phyloP scores from a whole-genome alignment of 2,329 filamentous ascomycete genomes.

The Albophoma yamanashiensis region DNA sequence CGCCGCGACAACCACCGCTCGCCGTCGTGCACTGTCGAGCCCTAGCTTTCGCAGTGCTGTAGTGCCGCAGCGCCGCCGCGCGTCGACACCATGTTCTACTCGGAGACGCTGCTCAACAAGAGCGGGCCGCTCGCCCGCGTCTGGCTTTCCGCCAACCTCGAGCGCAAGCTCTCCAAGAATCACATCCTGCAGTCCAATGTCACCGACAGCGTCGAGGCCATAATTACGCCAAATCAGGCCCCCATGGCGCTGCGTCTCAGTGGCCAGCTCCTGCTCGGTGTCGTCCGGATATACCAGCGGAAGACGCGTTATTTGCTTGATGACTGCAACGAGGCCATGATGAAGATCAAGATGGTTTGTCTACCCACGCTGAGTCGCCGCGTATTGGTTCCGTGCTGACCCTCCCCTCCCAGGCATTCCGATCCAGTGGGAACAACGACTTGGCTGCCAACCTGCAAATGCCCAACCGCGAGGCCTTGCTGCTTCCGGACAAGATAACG shows the following conservation, averaged over 20 bases:
- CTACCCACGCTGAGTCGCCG: background rate
- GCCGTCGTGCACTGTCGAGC: background rate
- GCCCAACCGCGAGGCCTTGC: conserved; percentile 75
- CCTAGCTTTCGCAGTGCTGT: conserved; percentile 11
- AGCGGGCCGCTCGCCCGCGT: conserved; percentile 93
- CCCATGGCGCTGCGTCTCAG: conserved; percentile 91
- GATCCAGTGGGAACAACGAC: conserved; percentile 89
- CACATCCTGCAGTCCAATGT: conserved; percentile 93
- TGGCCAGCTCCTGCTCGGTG: conserved; percentile 86
- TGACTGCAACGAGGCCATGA: conserved; percentile 92
- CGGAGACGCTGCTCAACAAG: conserved; percentile 89
- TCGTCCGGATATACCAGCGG: conserved; percentile 93
- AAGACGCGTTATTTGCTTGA: conserved; percentile 95
- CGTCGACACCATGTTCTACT: conserved; percentile 77
- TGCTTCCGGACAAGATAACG: conserved; percentile 85
- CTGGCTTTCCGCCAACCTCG: conserved; percentile 95
- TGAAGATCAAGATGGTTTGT: conserved; percentile 96
- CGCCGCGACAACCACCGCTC: background rate
- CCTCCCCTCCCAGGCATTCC: conserved; percentile 60
- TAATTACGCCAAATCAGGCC: conserved; percentile 85
- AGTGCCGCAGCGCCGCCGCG: conserved; percentile 18
- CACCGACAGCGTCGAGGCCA: conserved; percentile 87
- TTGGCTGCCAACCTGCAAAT: conserved; percentile 73
- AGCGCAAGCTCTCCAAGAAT: conserved; percentile 96
- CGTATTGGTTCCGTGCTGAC: conserved; percentile 16